A percentile compares a stretch with the other conserved stretches of the same genome.
phyloP scores from a whole-genome alignment of 164 flowering plant species.

The Kingdonia uniflora region DNA sequence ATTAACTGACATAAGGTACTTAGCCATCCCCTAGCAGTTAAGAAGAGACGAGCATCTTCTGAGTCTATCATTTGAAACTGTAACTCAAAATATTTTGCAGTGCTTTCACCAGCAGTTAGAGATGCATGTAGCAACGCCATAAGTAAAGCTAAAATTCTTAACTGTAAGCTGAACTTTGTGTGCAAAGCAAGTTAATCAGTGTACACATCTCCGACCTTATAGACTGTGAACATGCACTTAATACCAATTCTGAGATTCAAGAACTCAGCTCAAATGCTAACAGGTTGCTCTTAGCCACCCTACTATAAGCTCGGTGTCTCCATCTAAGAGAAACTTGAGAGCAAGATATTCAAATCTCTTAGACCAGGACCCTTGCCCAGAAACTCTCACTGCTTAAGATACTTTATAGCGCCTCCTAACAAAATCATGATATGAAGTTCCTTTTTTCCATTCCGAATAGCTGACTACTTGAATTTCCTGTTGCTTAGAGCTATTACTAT shows the following conservation, averaged over 20 bases:
- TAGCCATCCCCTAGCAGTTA: slow-evolving; percentile 78
- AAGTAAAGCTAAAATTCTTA: too few species aligned
- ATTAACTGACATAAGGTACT: slow-evolving; percentile 66
- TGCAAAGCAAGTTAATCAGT: slow-evolving; percentile 69
- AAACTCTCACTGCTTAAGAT: slow-evolving; percentile 47
- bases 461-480: slow-evolving; percentile 83
- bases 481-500: too few species aligned
- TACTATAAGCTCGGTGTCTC: slow-evolving; percentile 59
- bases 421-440: too few species aligned
- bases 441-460: slow-evolving; percentile 99
- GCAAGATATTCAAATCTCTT: slow-evolving; percentile 70
- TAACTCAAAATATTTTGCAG: slow-evolving; percentile 91
- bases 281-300: too few species aligned
- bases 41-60: too few species aligned
- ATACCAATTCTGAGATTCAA: slow-evolving; percentile 86
- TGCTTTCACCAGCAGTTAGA: slow-evolving; percentile 90
- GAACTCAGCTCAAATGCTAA: slow-evolving; percentile 83
- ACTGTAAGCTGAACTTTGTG: slow-evolving; percentile 74
- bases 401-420: too few species aligned
- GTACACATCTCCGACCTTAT: slow-evolving; percentile 93
- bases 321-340: slow-evolving; percentile 89
- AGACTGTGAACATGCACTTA: too few species aligned
- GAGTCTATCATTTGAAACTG: slow-evolving; percentile 85
- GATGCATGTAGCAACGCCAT: slow-evolving; percentile 77
- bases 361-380: slow-evolving; percentile 54